Percentiles rank a stretch among this genome's conserved stretches.
Evolutionary conservation across 2,329 filamentous ascomycete species (phyloP).

Genomic region (Cyclaneusma minus): DNA sequence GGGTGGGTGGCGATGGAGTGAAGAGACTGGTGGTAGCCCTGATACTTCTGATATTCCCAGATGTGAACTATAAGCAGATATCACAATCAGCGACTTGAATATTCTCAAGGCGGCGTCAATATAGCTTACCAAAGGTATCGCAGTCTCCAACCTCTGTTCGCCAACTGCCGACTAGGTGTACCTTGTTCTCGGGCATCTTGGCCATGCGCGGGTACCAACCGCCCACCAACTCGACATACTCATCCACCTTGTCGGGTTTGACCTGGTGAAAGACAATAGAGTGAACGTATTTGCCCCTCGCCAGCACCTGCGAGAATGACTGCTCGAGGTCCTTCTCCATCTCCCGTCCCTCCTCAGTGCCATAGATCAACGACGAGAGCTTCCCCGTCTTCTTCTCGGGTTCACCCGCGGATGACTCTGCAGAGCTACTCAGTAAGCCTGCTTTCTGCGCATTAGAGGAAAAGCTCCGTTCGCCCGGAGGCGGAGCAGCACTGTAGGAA

Average conservation of each 20-base stretch:
- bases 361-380: conserved; percentile 83
- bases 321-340: conserved; percentile 92
- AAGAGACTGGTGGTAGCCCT: conserved; percentile 86
- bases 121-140: conserved; percentile 72
- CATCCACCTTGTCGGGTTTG: conserved; percentile 86
- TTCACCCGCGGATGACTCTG: conserved; percentile 42
- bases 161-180: conserved; percentile 95
- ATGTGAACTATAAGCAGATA: conserved; percentile 68
- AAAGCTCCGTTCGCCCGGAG: conserved; percentile 27
- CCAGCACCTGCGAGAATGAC: conserved; percentile 88
- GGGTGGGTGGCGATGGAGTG: conserved; percentile 72
- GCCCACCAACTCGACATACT: conserved; percentile 82
- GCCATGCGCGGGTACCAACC: conserved; percentile 89
- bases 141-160: conserved; percentile 94
- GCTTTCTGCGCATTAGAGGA: conserved; percentile 26
- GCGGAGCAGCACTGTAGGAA: conserved; percentile 28
- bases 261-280: conserved; percentile 95
- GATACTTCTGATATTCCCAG: conserved; percentile 97
- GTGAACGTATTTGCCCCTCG: conserved; percentile 94
- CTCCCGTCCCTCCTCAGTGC: conserved; percentile 87
- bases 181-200: conserved; percentile 70
- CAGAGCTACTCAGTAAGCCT: conserved; percentile 44
- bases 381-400: conserved; percentile 53
- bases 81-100: conserved; percentile 8
- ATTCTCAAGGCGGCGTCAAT: neutral